Evolutionary conservation across 129 eudicot genomes (phyloP).

Genomic region (Lonicera japonica): DNA sequence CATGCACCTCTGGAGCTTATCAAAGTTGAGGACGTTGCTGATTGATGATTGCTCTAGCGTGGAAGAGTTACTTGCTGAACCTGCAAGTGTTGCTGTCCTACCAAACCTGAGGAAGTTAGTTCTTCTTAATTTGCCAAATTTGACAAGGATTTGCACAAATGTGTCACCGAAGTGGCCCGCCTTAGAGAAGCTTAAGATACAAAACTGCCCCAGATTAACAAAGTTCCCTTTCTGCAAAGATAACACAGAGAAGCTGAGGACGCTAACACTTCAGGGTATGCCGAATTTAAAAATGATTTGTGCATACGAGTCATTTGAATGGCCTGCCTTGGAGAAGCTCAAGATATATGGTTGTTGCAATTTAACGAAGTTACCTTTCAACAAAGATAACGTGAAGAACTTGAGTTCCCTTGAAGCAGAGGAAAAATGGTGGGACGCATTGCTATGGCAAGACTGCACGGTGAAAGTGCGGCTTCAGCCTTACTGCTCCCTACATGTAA

Average conservation of each 20-base stretch:
- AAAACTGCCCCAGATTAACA: too few species aligned
- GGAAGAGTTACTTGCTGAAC: conserved; percentile 8
- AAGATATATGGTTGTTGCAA: conserved; percentile 11
- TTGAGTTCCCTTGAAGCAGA: conserved; percentile 12
- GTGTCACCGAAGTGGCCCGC: too few species aligned
- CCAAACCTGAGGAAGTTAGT: conserved; percentile 17
- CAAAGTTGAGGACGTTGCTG: conserved; percentile 15
- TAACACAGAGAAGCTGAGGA: too few species aligned
- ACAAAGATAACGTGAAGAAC: conserved; percentile 4
- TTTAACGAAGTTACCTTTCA: conserved; percentile 18
- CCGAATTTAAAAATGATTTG: conserved; percentile 8
- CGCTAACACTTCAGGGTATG: conserved; percentile 16
- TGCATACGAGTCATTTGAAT: conserved; percentile 11
- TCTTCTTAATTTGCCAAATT: too few species aligned
- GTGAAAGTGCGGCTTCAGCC: background rate
- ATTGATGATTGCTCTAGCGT: conserved; percentile 9
- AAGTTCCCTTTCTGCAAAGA: too few species aligned
- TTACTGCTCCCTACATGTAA: background rate
- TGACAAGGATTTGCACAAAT: too few species aligned
- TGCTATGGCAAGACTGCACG: conserved; percentile 1
- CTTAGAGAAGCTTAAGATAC: too few species aligned
- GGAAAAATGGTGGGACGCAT: conserved; percentile 2
- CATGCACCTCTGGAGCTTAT: conserved; percentile 7
- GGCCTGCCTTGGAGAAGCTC: conserved; percentile 25
- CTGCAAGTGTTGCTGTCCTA: background rate